Percentiles rank a stretch among this genome's conserved stretches.
phyloP scores from a whole-genome alignment of 2,329 filamentous ascomycete genomes.

The Aspergillus alliaceus region DNA sequence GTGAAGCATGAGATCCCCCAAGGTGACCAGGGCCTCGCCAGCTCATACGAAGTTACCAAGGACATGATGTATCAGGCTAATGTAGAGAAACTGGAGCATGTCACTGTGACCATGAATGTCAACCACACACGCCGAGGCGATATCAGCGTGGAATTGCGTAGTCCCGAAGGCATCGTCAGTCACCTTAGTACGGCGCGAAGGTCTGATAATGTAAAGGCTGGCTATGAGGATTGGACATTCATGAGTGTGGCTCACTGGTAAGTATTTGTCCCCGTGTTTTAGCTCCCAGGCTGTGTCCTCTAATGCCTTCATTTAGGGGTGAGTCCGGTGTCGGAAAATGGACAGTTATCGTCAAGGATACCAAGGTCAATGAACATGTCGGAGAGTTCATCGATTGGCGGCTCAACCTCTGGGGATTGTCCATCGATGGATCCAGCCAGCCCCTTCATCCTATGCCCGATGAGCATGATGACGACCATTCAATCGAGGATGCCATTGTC shows the following conservation, averaged over 20 bases:
- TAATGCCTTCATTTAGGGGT: constrained; percentile 60
- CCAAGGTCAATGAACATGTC: constrained; percentile 69
- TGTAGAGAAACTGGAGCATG: constrained; percentile 83
- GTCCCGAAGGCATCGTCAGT: constrained; percentile 77
- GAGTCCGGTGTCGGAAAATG: constrained; percentile 85
- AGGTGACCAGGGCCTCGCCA: constrained; percentile 74
- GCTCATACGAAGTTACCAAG: constrained; percentile 76
- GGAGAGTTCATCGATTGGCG: constrained; percentile 90
- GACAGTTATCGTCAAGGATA: constrained; percentile 88
- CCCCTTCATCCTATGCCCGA: constrained; percentile 76
- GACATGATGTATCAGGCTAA: constrained; percentile 82
- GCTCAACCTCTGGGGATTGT: constrained; percentile 90
- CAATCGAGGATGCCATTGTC: constrained; percentile 63
- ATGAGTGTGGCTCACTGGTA: constrained; percentile 98
- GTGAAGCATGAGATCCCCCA: constrained; percentile 85
- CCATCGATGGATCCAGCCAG: constrained; percentile 72
- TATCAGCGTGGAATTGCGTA: constrained; percentile 86
- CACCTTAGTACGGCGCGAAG: constrained; percentile 76
- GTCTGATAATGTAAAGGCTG: constrained; percentile 63
- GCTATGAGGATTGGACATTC: constrained; percentile 96
- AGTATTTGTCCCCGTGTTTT: constrained; percentile 31
- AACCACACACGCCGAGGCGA: constrained; percentile 85
- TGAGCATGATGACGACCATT: constrained; percentile 79
- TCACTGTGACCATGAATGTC: constrained; percentile 97
- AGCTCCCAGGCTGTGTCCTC: neutral